Evolutionary conservation across 768 basidiomycete genomes (phyloP).

Genomic region (Leccinum boreale): DNA sequence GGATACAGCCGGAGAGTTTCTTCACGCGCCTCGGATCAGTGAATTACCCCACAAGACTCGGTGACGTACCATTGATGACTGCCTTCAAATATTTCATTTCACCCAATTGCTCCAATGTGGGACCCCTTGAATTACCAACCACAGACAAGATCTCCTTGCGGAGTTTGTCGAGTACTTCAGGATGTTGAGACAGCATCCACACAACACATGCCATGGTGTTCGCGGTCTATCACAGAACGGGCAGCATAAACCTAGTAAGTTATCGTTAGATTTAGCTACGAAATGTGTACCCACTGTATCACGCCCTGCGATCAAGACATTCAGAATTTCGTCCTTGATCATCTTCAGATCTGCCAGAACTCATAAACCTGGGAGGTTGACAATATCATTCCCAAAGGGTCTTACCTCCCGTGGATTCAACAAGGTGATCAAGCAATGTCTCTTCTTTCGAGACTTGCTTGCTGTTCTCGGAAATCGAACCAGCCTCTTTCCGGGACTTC

Average conservation of each 20-base stretch:
- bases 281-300: not conserved
- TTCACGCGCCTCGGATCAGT: constrained; percentile 8
- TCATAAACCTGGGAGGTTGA: not conserved
- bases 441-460: not conserved
- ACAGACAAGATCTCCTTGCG: constrained; percentile 29
- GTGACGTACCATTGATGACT: constrained; percentile 32
- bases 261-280: not conserved
- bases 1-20: constrained; percentile 32
- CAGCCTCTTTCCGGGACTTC: constrained; percentile 21
- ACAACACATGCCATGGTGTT: constrained; percentile 28
- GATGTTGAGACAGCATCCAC: constrained; percentile 30
- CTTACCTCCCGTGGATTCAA: not conserved
- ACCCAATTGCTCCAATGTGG: constrained; percentile 30
- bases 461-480: constrained; percentile 15
- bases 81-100: constrained; percentile 41
- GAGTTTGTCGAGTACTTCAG: constrained; percentile 27
- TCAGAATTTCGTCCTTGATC: not conserved
- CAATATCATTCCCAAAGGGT: not conserved
- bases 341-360: not conserved
- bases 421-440: not conserved
- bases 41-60: not conserved
- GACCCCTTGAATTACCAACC: constrained; percentile 26
- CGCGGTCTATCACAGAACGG: constrained; percentile 23
- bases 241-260: not conserved
- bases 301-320: not conserved